A percentile compares a stretch with the other conserved stretches of the same genome.
These are phyloP conservation scores for Rhodosporidiobolus odoratus DNA, from an alignment of 768 basidiomycete species.

Conservation along the genomic window DNA sequence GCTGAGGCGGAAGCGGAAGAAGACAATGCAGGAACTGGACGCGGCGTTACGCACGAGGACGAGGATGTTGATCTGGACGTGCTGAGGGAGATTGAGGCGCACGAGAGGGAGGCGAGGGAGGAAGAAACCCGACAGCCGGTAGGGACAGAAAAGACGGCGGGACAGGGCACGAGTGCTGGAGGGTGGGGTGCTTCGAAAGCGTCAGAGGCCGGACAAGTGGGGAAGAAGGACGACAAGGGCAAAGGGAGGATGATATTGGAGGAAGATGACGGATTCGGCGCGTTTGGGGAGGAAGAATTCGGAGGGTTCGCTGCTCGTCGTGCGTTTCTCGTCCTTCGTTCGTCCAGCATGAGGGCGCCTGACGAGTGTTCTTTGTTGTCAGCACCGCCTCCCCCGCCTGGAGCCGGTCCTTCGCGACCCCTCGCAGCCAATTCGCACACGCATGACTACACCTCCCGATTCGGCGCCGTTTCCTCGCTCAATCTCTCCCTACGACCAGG, in stretches of 20 bases:
- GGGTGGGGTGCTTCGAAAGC: neutral
- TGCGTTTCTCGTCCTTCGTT: neutral
- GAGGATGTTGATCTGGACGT: slow-evolving; percentile 16
- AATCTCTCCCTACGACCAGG: slow-evolving; percentile 14
- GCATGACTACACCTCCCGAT: slow-evolving; percentile 20
- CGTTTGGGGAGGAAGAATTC: slow-evolving; percentile 5
- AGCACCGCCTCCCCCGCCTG: neutral
- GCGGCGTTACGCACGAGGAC: neutral
- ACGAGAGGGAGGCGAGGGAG: slow-evolving; percentile 1
- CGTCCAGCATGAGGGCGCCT: too few species aligned
- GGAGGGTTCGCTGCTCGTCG: too few species aligned
- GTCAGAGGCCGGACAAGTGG: neutral
- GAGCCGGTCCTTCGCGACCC: neutral
- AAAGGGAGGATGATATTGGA: slow-evolving; percentile 14
- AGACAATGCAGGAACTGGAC: neutral
- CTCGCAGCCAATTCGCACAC: neutral
- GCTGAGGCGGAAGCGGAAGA: slow-evolving; percentile 10
- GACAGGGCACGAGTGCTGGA: neutral
- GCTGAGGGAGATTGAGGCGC: slow-evolving; percentile 3
- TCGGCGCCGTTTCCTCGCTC: slow-evolving; percentile 18
- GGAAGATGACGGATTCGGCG: slow-evolving; percentile 24
- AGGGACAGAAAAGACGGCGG: too few species aligned
- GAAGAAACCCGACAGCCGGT: neutral
- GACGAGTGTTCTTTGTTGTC: neutral
- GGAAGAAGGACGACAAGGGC: neutral